These are phyloP conservation scores for Nissolia schottii DNA, from an alignment of 306 rosid species.

Conservation along the genomic window DNA sequence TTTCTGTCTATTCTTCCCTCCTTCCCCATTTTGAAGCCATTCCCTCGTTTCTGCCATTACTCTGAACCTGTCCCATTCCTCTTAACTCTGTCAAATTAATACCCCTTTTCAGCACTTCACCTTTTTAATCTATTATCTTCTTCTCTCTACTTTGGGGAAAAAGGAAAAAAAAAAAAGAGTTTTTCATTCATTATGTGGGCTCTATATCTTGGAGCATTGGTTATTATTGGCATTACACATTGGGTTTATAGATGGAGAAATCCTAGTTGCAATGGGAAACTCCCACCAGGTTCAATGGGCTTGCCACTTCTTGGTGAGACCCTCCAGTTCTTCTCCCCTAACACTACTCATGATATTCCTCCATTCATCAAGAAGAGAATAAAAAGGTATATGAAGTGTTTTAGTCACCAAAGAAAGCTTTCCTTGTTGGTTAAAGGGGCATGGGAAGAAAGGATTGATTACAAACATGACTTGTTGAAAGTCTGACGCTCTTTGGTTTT, in stretches of 20 bases:
- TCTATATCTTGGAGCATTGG: slow-evolving; percentile 49
- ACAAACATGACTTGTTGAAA: no score
- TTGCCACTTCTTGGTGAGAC: slow-evolving; percentile 90
- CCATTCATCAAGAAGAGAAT: slow-evolving; percentile 86
- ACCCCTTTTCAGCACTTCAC: slow-evolving; percentile 21
- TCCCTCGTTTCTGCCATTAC: slow-evolving; percentile 20
- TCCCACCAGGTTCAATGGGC: slow-evolving; percentile 99
- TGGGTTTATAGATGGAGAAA: slow-evolving; percentile 86
- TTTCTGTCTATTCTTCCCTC: slow-evolving; percentile 48
- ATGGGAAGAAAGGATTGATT: not conserved
- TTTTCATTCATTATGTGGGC: slow-evolving; percentile 49
- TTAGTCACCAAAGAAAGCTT: not conserved
- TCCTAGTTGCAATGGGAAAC: slow-evolving; percentile 78
- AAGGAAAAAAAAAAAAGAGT: not conserved
- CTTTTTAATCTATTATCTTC: slow-evolving; percentile 21
- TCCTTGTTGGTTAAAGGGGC: not conserved
- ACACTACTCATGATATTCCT: slow-evolving; percentile 71
- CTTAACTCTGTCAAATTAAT: slow-evolving; percentile 9
- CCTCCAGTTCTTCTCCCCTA: slow-evolving; percentile 80
- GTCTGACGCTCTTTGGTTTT: no score
- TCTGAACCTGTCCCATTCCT: slow-evolving; percentile 25
- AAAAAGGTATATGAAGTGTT: slow-evolving; percentile 50
- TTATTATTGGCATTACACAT: slow-evolving; percentile 52
- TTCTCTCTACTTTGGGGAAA: slow-evolving; percentile 21
- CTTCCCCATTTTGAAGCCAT: slow-evolving; percentile 28